Evolutionary conservation across 805 yeast genomes (phyloP).

Genomic region (Groenewaldozyma salmanticensis): DNA sequence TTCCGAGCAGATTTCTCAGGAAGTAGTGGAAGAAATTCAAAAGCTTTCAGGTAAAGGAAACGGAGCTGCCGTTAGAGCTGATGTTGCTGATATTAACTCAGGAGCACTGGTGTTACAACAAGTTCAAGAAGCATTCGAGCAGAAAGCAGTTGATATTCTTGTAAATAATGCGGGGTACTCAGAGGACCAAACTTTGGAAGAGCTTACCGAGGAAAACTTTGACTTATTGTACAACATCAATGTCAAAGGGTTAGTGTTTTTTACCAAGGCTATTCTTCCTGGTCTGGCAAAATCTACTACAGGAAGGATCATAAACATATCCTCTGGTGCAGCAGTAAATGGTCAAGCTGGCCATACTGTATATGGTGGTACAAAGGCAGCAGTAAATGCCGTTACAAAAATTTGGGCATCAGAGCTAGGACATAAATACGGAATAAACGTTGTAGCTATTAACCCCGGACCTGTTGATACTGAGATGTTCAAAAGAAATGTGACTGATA

Average conservation of each 20-base stretch:
- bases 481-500: slow-evolving; percentile 4
- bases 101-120: slow-evolving; percentile 6
- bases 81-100: slow-evolving; percentile 7
- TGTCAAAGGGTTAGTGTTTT: slow-evolving; percentile 12
- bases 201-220: slow-evolving; percentile 9
- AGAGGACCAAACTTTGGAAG: slow-evolving; percentile 4
- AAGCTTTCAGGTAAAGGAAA: slow-evolving; percentile 1
- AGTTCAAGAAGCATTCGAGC: slow-evolving; percentile 1
- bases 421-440: slow-evolving; percentile 9
- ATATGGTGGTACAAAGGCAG: slow-evolving; percentile 14
- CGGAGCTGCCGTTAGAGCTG: slow-evolving; percentile 10
- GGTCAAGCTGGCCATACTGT: slow-evolving; percentile 6
- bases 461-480: slow-evolving; percentile 13
- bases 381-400: slow-evolving; percentile 14
- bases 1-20: slow-evolving; percentile 8
- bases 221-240: slow-evolving; percentile 10
- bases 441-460: slow-evolving; percentile 14
- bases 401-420: slow-evolving; percentile 14
- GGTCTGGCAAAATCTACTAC: slow-evolving; percentile 8
- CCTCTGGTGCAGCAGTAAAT: slow-evolving; percentile 8
- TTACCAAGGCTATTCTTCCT: slow-evolving; percentile 12
- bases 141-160: slow-evolving; percentile 23
- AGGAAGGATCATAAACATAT: slow-evolving; percentile 13
- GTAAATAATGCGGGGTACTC: slow-evolving; percentile 30
- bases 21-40: slow-evolving; percentile 7